Evolutionary conservation across 2,329 filamentous ascomycete species (phyloP), one percentile per base, ranked within the genome.

Genomic region (Colletotrichum noveboracense): DNA sequence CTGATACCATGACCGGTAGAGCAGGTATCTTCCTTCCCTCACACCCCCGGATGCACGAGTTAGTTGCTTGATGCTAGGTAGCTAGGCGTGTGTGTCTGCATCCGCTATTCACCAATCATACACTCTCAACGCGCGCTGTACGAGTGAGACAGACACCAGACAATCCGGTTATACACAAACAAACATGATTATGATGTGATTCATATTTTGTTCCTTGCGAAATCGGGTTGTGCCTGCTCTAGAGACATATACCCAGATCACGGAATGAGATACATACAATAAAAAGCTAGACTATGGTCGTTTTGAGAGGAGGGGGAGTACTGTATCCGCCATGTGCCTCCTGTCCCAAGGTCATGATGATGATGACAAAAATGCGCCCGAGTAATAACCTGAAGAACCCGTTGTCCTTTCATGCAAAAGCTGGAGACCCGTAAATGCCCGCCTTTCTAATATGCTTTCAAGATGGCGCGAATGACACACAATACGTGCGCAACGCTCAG

Each of bases 241-340:
- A 38, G 24, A 28, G 24, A 58, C 26, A 58, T 26, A 13, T 18
- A 18, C 26, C 30, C 58, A 13, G 30, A 21, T 61, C 21, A n/a
- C 21, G 55, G 5, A 28, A 58, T 58, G 55, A 64, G n/a, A 60
- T 30, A 67, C 21, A 43, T 64, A n/a, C 18, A 60, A 34, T 24
- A 70, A 38, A 55, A 24, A 64, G 24, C 21, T 10, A 58, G 55
- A 58, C 24, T 64, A 26, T 64, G 14, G 26, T 43, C 38, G 55
- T 24, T 64, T 13, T 62, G 56, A 67, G 70, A 73, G 73, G 71
- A 75, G 73, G 73, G 70, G 73, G 70, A 73, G 73, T 75, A 65
- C 73, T 75, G 73, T 75, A 75, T 75, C 73, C 70, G 70, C 73
- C 73, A 73, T 72, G 16, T 73, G 65, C 73, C 73, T 75, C 64